These are phyloP conservation scores for Chlorociboria aeruginascens DNA, from an alignment of 495 filamentous ascomycete species.

Conservation along the genomic window DNA sequence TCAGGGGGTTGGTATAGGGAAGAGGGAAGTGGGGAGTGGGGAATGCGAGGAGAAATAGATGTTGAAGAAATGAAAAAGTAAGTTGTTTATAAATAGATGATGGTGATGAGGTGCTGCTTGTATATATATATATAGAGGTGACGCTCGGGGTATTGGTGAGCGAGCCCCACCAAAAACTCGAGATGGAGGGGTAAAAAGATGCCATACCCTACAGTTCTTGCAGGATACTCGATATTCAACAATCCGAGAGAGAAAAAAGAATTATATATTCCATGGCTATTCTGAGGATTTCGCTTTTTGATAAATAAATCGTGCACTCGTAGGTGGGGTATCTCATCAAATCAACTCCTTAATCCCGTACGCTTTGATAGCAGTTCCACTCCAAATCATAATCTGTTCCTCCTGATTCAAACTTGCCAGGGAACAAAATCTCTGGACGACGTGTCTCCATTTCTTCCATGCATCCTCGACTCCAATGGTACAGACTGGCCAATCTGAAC, in stretches of 20 bases:
- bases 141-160: not conserved
- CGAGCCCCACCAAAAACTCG: not conserved
- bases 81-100: not conserved
- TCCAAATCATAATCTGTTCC: constrained; percentile 55
- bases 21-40: not conserved
- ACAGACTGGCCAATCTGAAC: constrained; percentile 83
- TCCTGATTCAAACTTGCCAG: constrained; percentile 39
- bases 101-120: not conserved
- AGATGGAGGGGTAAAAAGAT: not conserved
- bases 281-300: not conserved
- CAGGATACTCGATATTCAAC: not conserved
- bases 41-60: not conserved
- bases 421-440: constrained; percentile 49
- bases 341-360: constrained; percentile 41
- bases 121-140: not conserved
- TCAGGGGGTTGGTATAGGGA: not conserved
- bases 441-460: constrained; percentile 44
- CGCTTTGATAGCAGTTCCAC: constrained; percentile 50
- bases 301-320: not conserved
- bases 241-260: not conserved
- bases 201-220: not conserved
- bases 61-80: not conserved
- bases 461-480: constrained; percentile 23
- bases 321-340: constrained; percentile 6
- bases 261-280: not conserved